Evolutionary conservation across 2,329 filamentous ascomycete species (phyloP), one percentile per base, ranked within the genome.

Genomic region (Gremmenia infestans): DNA sequence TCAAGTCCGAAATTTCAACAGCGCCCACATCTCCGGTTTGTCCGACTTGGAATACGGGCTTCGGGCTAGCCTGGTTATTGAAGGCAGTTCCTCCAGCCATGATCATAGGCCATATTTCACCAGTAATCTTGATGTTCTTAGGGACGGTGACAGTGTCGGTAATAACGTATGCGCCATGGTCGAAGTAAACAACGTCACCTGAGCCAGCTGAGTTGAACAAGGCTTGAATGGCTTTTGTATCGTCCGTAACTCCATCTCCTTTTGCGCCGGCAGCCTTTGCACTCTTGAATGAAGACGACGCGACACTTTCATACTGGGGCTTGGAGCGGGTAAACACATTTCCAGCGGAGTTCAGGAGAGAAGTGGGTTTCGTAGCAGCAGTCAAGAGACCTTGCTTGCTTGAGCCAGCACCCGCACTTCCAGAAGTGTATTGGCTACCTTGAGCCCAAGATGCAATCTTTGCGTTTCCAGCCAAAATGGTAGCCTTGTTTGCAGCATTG

Each of bases 91-190:
- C 92, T 50, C 85, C 82, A 25, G 90, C 92, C 80, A 97, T 87
- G 71, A 97, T 87, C 59, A 96, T 75, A 2, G 93, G 87, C 89
- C 90, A 96, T 69, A 95, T 85, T 74, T 97, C 91, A 66, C 93
- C 93, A 7, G 89, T 89, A 69, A 97, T 92, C 74, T 86, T 88
- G 75, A 93, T 85, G 67, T 91, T 82, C 76, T 87, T 88, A 55
- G 88, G 88, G 8, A 92, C 79, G 63, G 81, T 80, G 70, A 92
- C 74, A 1, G 88, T 92, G 63, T 82, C 78, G 45, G 81, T 85
- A 63, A 92, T 75, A 53, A 88, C 71, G 70, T 92, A 69, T 17
- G 67, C 67, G 42, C 89, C 89, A 66, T 87, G 85, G 67, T 90
- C 87, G 63, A 93, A 87, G 73, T 85, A 92, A 56, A 89, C 79